Conservation (phyloP, 257 asterid genomes). For the Datura wrightii region DNA sequence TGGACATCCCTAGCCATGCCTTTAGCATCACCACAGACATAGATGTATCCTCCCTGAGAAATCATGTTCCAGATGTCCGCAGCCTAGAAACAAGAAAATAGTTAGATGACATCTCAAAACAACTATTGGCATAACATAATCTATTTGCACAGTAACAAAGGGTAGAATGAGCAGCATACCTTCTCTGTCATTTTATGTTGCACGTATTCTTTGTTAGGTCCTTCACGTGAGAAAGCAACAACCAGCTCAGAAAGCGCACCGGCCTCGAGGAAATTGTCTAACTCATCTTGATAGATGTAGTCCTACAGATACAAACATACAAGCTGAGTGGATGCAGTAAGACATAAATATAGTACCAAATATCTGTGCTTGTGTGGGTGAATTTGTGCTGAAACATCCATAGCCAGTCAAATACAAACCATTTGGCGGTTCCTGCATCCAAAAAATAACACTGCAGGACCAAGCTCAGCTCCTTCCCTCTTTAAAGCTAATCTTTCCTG, state of each 20-base stretch:
- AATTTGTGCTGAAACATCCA: background rate
- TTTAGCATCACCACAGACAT: constrained; percentile 98
- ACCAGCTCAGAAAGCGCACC: constrained; percentile 93
- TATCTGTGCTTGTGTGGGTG: constrained; percentile 7
- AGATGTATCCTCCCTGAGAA: constrained; percentile 81
- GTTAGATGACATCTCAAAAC: background rate
- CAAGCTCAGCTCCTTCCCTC: constrained; percentile 89
- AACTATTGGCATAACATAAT: background rate
- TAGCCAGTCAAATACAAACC: constrained; percentile 53
- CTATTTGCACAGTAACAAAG: background rate
- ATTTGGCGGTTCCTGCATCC: constrained; percentile 94
- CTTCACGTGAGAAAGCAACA: constrained; percentile 94
- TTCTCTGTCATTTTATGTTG: constrained; percentile 93
- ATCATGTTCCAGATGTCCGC: constrained; percentile 82
- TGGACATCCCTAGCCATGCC: constrained; percentile 99
- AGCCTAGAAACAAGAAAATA: constrained; percentile 53
- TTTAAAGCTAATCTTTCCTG: constrained; percentile 97
- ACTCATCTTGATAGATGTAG: constrained; percentile 84
- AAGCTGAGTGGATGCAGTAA: constrained; percentile 1
- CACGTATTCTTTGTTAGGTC: constrained; percentile 85
- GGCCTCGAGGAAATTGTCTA: constrained; percentile 61
- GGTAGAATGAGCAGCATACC: constrained; percentile 46
- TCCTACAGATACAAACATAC: constrained; percentile 56
- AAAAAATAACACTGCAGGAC: constrained; percentile 82
- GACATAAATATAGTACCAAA: background rate